Evolutionary conservation across 768 basidiomycete species (phyloP).

Genomic region (Lentinula edodes): DNA sequence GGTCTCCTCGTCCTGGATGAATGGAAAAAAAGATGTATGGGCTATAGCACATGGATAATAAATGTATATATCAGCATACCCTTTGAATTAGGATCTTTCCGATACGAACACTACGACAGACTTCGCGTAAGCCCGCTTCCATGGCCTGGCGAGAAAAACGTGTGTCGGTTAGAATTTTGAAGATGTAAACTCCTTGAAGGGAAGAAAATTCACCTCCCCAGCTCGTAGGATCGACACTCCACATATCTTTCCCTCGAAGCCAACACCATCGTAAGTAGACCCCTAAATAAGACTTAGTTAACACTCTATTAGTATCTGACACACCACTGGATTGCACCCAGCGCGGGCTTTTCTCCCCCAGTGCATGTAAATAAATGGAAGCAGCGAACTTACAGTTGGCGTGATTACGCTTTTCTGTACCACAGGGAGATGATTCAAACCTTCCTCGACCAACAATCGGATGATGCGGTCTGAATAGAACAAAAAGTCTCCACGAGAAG

Average conservation of each 20-base stretch:
- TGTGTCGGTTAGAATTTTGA: not conserved
- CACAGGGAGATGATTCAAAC: conserved; percentile 80
- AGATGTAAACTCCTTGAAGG: not conserved
- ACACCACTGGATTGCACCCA: not conserved
- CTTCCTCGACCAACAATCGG: conserved; percentile 72
- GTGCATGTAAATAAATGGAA: not conserved
- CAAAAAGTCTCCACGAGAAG: conserved; percentile 88
- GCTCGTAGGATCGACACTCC: conserved; percentile 93
- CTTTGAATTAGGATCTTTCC: conserved; percentile 98
- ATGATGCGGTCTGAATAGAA: conserved; percentile 96
- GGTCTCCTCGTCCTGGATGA: conserved; percentile 85
- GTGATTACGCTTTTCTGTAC: conserved; percentile 74
- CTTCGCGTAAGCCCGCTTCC: conserved; percentile 95
- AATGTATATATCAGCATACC: conserved; percentile 34
- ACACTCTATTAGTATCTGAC: not conserved
- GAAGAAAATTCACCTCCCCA: conserved; percentile 60
- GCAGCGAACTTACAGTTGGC: conserved; percentile 56
- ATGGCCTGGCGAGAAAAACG: conserved; percentile 58
- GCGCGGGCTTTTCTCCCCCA: not conserved
- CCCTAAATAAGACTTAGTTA: conserved; percentile 40
- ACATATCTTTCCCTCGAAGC: conserved; percentile 95
- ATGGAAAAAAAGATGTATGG: not conserved
- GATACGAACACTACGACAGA: conserved; percentile 89
- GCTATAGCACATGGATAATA: not conserved
- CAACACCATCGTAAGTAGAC: conserved; percentile 80